Base-by-base conservation (phyloP, 768 basidiomycete species). In the Suillus ampliporus region DNA sequence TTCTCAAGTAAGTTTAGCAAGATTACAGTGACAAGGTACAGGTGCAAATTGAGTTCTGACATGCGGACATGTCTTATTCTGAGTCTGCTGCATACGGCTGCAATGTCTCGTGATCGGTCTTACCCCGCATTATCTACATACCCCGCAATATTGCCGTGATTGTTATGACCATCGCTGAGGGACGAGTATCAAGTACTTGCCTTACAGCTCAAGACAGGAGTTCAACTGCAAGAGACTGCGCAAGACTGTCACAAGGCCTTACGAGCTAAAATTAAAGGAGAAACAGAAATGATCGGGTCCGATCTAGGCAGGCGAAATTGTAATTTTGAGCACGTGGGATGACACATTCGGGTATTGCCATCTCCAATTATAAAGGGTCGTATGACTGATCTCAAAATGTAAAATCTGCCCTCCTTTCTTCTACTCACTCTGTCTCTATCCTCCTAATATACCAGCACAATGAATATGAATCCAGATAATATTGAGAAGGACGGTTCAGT, bases 401-500 rank as follows among this genome's bases (percentile, higher is more conserved):
- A 48, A 40, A 28, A 31, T 35, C 61, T 54, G 9, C 17, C 19
- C 41, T 50, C 35, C 54, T 61, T 64, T 57, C 47, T 43, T 51
- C 59, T 51, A 54, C 52, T 47, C 34, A 50, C 41, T 56, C 28
- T 28, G 28, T 48, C 61, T 35, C 48, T 37, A 46, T 50, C 46
- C 61, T 63, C 23, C 17, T 23, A 57, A 34, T 62, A 28, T 61
- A 60, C 63, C 52, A 41, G 23, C 61, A 53, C 40, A 3, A 50
- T 8, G 15, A 61, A 19, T 34, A 75, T 76, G 74, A 61, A 51
- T 34, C 40, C 46, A 43, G 60, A 64, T 61, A 61, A 26, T 46
- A 48, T 19, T 50, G 34, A 58, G 28, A 61, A 53, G 52, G 63
- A 76, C 54, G 74, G 74, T 66, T 71, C 66, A 67, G 63, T 74